phyloP scores from a whole-genome alignment of 345 rosid species.

The Syzygium jambos region DNA sequence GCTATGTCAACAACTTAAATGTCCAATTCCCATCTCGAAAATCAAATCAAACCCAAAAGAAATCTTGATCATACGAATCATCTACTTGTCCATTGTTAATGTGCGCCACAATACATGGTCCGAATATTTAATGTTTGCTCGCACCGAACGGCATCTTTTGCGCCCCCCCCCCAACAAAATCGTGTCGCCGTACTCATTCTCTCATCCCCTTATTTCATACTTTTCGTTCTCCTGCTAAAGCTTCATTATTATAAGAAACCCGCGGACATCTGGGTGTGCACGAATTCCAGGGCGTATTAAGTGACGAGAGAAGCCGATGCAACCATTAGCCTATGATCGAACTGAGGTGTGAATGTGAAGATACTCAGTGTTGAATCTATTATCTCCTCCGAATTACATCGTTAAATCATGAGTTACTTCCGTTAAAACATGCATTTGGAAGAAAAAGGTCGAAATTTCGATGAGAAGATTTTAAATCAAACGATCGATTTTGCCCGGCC shows the following conservation, averaged over 20 bases:
- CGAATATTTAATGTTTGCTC: neutral
- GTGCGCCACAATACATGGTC: neutral
- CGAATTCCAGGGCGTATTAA: neutral
- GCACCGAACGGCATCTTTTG: neutral
- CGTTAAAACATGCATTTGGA: neutral
- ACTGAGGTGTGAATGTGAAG: neutral
- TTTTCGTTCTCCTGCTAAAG: neutral
- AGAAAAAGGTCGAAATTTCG: neutral
- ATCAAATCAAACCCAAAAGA: neutral
- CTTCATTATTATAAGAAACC: neutral
- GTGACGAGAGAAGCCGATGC: neutral
- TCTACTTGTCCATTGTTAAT: neutral
- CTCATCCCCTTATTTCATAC: neutral
- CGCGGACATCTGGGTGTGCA: neutral
- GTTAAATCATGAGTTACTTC: too few relatives aligned
- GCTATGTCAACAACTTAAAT: neutral
- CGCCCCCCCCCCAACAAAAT: neutral
- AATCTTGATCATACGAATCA: neutral
- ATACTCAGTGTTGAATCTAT: neutral
- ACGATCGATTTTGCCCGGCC: neutral
- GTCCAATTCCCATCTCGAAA: neutral
- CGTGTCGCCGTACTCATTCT: neutral
- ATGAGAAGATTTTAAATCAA: fast-evolving
- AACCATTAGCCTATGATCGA: neutral
- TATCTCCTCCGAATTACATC: neutral